A percentile compares a stretch with the other conserved stretches of the same genome.
These are phyloP conservation scores for Eucalyptus decipiens DNA, from an alignment of 345 rosid species.

Conservation along the genomic window DNA sequence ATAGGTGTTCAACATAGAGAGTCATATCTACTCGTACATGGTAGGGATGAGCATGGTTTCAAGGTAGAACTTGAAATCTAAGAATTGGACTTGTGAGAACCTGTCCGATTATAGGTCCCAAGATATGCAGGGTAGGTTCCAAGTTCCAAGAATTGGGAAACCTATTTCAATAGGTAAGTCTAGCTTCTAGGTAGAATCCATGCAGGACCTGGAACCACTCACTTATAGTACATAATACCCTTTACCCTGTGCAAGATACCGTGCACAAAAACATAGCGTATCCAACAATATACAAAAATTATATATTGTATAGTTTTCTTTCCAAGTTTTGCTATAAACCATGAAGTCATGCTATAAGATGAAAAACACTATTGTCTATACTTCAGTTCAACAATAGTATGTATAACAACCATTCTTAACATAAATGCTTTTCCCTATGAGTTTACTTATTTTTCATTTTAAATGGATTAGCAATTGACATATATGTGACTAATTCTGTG, in stretches of 20 bases:
- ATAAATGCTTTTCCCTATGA: background rate
- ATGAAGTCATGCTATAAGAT: background rate
- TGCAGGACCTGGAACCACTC: too few species aligned
- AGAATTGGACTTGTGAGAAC: too few species aligned
- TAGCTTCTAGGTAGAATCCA: too few species aligned
- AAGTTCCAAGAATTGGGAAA: too few species aligned
- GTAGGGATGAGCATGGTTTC: too few species aligned
- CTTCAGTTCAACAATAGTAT: background rate
- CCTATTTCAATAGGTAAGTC: too few species aligned
- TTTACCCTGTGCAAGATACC: background rate
- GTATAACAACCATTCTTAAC: background rate
- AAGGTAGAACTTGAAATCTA: too few species aligned
- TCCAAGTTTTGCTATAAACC: background rate
- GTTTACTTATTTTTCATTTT: background rate
- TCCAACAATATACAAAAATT: background rate
- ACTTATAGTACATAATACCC: background rate
- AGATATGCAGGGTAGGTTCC: too few species aligned
- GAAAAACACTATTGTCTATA: background rate
- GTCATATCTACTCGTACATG: background rate
- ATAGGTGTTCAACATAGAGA: background rate
- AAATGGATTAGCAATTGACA: background rate
- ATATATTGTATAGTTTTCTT: background rate
- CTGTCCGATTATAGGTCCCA: rapidly evolving
- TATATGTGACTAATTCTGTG: background rate
- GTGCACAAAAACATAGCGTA: background rate